Evolutionary conservation across 805 yeast genomes (phyloP).

Genomic region (Cyberlindnera maclurae): DNA sequence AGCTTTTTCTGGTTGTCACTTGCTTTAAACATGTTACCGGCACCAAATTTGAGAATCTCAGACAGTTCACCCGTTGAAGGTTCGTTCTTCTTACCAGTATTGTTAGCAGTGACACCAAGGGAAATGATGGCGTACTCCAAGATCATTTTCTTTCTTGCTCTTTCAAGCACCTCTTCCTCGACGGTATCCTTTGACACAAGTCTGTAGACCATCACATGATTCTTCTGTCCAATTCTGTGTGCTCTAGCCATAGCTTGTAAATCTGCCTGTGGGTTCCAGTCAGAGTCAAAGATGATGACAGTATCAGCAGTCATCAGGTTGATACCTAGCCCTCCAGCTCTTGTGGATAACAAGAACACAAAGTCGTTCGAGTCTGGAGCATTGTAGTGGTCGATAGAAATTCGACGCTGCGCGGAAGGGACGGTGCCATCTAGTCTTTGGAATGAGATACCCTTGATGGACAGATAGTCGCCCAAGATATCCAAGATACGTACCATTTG

Average conservation of each 20-base stretch:
- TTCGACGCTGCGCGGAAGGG: constrained; percentile 87
- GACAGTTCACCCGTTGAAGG: constrained; percentile 81
- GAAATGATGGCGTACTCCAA: constrained; percentile 96
- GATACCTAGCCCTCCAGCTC: constrained; percentile 99
- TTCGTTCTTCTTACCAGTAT: constrained; percentile 46
- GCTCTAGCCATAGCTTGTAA: constrained; percentile 99
- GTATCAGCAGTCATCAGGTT: constrained; percentile 99
- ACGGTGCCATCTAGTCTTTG: constrained; percentile 96
- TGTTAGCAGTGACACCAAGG: constrained; percentile 81
- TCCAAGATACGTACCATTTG: constrained; percentile 98
- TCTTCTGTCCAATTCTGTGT: constrained; percentile 98
- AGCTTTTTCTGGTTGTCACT: constrained; percentile 90
- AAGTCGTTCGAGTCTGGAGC: constrained; percentile 91
- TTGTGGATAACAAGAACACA: constrained; percentile 80
- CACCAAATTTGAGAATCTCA: constrained; percentile 95
- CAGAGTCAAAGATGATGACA: constrained; percentile 94
- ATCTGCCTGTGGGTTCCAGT: constrained; percentile 99
- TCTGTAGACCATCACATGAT: constrained; percentile 94
- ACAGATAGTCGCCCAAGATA: constrained; percentile 86
- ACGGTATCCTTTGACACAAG: constrained; percentile 98
- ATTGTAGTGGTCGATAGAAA: constrained; percentile 94
- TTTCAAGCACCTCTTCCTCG: constrained; percentile 93
- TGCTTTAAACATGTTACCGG: constrained; percentile 97
- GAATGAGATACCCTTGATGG: constrained; percentile 79
- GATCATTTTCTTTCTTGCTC: constrained; percentile 97